These are phyloP conservation scores for Candida ficus DNA, from an alignment of 805 yeast genomes.

Conservation along the genomic window DNA sequence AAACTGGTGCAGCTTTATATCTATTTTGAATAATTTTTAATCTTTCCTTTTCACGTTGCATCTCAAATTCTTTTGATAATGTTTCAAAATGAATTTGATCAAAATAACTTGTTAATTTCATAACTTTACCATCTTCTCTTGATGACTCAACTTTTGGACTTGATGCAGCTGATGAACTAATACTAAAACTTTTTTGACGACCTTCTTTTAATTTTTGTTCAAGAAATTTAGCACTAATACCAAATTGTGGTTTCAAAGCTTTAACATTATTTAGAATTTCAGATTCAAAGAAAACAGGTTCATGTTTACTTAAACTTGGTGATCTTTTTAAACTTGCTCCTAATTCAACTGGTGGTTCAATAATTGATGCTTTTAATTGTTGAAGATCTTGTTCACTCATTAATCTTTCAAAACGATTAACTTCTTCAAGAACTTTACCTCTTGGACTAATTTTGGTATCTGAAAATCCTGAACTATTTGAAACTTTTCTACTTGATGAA, in stretches of 20 bases:
- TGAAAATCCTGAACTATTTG: slow-evolving; percentile 5
- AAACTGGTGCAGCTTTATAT: slow-evolving; percentile 64
- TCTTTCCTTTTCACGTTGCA: slow-evolving; percentile 78
- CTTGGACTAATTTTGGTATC: slow-evolving; percentile 16
- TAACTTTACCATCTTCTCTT: slow-evolving; percentile 42
- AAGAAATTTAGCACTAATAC: slow-evolving; percentile 23
- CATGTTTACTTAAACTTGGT: slow-evolving; percentile 1
- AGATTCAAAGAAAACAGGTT: not conserved
- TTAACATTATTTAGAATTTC: not conserved
- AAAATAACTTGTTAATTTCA: slow-evolving; percentile 60
- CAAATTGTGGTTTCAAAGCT: slow-evolving; percentile 12
- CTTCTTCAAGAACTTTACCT: slow-evolving; percentile 26
- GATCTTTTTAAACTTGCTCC: slow-evolving; percentile 5
- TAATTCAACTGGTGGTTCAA: not conserved
- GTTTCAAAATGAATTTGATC: slow-evolving; percentile 77
- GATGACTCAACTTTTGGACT: slow-evolving; percentile 10
- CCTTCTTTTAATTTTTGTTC: slow-evolving; percentile 25
- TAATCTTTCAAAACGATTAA: slow-evolving; percentile 27
- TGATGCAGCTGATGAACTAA: slow-evolving; percentile 2
- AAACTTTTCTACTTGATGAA: slow-evolving; percentile 3
- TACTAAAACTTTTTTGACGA: slow-evolving; percentile 18
- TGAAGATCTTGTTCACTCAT: slow-evolving; percentile 17
- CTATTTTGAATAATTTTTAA: slow-evolving; percentile 53
- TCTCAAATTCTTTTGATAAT: slow-evolving; percentile 77
- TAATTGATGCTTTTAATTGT: not conserved